Conservation (phyloP, 441 rosid genomes). For the Erodium moschatum region DNA sequence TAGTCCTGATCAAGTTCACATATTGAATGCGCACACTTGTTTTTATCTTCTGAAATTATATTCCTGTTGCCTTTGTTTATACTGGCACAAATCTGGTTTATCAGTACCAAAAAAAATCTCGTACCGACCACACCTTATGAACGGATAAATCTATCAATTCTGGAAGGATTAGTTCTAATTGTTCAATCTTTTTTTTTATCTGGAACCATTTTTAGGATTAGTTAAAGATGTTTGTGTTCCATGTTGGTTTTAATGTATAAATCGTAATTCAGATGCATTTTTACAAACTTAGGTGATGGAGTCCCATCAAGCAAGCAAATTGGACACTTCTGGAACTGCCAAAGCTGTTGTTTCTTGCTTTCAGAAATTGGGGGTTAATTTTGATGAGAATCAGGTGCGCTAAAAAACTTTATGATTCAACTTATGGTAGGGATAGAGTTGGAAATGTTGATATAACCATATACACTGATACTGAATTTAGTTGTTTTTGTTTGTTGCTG, state of each 20-base stretch:
- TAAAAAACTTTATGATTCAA: neutral
- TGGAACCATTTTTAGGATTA: too few relatives aligned
- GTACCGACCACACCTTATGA: neutral
- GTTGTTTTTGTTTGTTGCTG: too few relatives aligned
- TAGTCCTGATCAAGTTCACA: neutral
- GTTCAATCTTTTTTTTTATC: too few relatives aligned
- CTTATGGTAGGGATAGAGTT: neutral
- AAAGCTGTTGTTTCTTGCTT: neutral
- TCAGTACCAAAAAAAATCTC: neutral
- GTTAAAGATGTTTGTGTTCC: too few relatives aligned
- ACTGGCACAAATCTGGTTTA: neutral
- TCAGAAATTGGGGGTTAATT: constrained; percentile 1
- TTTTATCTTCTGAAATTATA: neutral
- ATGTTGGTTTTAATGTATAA: neutral
- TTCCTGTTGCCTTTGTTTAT: neutral
- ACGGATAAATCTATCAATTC: neutral
- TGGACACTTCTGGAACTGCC: constrained; percentile 12
- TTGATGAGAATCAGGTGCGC: constrained; percentile 33
- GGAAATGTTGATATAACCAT: too few relatives aligned
- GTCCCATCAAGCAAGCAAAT: neutral
- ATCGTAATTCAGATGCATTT: constrained; percentile 12
- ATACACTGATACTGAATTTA: too few relatives aligned
- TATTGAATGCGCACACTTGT: neutral
- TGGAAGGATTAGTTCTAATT: neutral
- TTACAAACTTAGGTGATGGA: neutral